Evolutionary conservation across 1,284 basidiomycete genomes (phyloP), one percentile per base, ranked within the genome.

Genomic region (Ustilago xerochloae): DNA sequence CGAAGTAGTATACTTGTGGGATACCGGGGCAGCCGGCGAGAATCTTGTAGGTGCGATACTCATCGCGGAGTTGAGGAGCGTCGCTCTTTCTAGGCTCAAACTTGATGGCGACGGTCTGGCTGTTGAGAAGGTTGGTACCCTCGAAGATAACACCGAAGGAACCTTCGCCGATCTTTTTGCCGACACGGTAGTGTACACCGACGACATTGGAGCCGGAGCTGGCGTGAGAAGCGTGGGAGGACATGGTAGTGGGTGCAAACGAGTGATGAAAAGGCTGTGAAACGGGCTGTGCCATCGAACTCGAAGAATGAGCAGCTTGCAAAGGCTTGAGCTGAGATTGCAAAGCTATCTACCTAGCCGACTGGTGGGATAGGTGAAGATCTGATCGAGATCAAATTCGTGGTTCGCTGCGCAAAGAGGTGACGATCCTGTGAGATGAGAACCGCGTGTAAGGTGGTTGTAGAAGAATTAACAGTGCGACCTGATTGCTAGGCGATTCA

Each of bases 131-230:
- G 85, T 98, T 97, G 46, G 93, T 94, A 56, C 94, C 93, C 87
- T 96, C 94, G 84, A 95, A 97, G 87, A 97, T 96, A 87, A 97
- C 93, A 83, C 94, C 94, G 85, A 97, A 97, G 32, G 92, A 93
- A 71, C 78, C 82, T 57, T 83, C 81, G 15, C 81, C 80, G 55
- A 90, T 89, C 86, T 89, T 93, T 87, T 90, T 90, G 82, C 92
- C 92, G 45, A 93, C 91, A 55, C 91, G 89, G 86, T 92, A 94
- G 86, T 94, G 92, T 30, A 91, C 89, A 58, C 84, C 84, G 41
- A 85, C 81, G 50, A 85, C 79, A 68, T 84, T 85, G 53, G 81
- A 83, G 64, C 79, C 75, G 36, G 80, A 78, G 70, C 75, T 81
- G 53, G 66, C 63, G 63, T 79, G 77, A 10, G 72, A 70, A 13